A percentile compares a stretch with the other conserved stretches of the same genome.
These are phyloP conservation scores for Penicillium angulare DNA, from an alignment of 495 filamentous ascomycete species.

Conservation along the genomic window DNA sequence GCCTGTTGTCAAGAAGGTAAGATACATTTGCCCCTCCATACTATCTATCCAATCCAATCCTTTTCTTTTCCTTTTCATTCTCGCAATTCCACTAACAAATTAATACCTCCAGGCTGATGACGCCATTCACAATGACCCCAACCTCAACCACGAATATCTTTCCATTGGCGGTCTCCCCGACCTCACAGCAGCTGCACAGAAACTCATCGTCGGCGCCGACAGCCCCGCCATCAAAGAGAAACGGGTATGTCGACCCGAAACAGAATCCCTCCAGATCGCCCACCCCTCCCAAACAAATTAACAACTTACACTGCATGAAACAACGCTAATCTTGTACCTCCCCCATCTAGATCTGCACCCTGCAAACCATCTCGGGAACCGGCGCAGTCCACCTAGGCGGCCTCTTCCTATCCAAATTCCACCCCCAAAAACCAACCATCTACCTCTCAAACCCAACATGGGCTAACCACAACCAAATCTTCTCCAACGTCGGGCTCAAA, in stretches of 20 bases:
- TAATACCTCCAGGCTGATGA: constrained; percentile 83
- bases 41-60: neutral
- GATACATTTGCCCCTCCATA: neutral
- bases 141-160: constrained; percentile 96
- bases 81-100: neutral
- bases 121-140: constrained; percentile 79
- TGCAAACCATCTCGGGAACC: constrained; percentile 61
- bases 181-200: constrained; percentile 85
- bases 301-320: neutral
- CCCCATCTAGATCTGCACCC: constrained; percentile 41
- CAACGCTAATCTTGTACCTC: neutral
- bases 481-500: constrained; percentile 81
- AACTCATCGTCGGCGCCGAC: constrained; percentile 77
- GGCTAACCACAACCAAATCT: constrained; percentile 99
- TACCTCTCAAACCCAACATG: constrained; percentile 95
- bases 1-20: constrained; percentile 92
- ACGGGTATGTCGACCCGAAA: constrained; percentile 54
- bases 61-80: constrained; percentile 7
- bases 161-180: constrained; percentile 85
- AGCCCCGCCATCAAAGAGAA: constrained; percentile 83
- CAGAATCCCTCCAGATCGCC: no score
- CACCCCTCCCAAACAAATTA: neutral
- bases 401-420: constrained; percentile 56
- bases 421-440: constrained; percentile 60
- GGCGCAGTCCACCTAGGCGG: constrained; percentile 58